Conservation (phyloP, 352 stramenopile genomes). For the Ophiocytium majus region DNA sequence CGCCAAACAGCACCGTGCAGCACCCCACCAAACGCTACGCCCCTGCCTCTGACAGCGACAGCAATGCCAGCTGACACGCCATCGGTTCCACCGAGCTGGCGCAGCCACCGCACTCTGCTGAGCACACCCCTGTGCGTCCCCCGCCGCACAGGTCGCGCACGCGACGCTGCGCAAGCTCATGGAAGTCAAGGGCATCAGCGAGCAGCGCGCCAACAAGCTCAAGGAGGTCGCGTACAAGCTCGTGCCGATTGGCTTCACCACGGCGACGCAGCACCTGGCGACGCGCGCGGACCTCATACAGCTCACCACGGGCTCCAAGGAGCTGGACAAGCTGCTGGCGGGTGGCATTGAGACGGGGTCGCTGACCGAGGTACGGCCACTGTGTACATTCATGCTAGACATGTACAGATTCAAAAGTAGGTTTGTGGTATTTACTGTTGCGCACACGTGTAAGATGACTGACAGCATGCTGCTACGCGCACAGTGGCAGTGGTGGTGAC, state of each 20-base stretch:
- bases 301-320: constrained; percentile 63
- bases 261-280: constrained; percentile 76
- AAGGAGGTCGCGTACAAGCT: constrained; percentile 94
- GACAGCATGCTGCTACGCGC: too few relatives aligned
- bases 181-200: constrained; percentile 97
- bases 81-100: neutral
- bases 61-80: neutral
- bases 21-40: too few relatives aligned
- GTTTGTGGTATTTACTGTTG: too few relatives aligned
- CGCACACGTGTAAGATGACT: too few relatives aligned
- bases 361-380: constrained; percentile 55
- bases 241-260: constrained; percentile 98
- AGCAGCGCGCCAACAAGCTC: constrained; percentile 97
- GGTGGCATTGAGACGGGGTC: constrained; percentile 94
- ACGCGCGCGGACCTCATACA: constrained; percentile 64
- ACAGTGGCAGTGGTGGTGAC: too few relatives aligned
- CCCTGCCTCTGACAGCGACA: neutral
- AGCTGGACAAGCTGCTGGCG: constrained; percentile 76
- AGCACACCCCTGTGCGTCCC: constrained; percentile 21
- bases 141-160: constrained; percentile 75
- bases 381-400: too few relatives aligned
- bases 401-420: too few relatives aligned
- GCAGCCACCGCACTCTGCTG: neutral
- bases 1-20: neutral
- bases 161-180: constrained; percentile 94